Conservation (phyloP, 495 filamentous ascomycete genomes). For the Trypethelium eluteriae region DNA sequence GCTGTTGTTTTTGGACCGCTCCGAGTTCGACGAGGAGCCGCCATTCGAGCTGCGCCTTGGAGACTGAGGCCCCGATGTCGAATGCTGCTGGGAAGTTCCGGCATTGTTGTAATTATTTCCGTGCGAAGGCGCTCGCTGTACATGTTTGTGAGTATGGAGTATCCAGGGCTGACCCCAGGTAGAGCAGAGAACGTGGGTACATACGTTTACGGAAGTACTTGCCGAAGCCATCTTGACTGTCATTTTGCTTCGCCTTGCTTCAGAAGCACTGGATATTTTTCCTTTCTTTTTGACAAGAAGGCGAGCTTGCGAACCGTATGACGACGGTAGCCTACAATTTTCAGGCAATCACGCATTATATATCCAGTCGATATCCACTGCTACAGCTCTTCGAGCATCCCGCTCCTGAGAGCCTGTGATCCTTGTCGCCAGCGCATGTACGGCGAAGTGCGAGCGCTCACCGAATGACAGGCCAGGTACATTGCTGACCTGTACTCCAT, state of each 20-base stretch:
- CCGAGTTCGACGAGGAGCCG: not conserved
- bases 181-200: not conserved
- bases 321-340: not conserved
- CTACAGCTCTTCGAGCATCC: not conserved
- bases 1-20: no score
- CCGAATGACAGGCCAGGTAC: not conserved
- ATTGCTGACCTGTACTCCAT: no score
- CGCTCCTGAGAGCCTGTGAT: not conserved
- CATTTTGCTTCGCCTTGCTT: not conserved
- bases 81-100: not conserved
- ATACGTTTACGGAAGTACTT: not conserved
- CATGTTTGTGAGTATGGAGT: not conserved
- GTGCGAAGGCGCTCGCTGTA: not conserved
- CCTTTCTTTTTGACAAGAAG: not conserved
- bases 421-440: not conserved
- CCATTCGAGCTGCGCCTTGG: not conserved
- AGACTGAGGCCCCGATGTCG: not conserved
- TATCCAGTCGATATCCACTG: not conserved
- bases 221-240: not conserved
- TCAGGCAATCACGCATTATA: not conserved
- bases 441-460: not conserved
- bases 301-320: slow-evolving; percentile 2
- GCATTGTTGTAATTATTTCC: not conserved
- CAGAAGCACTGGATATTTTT: not conserved
- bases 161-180: no score